These are phyloP conservation scores for Sphagnurus paluster DNA, from an alignment of 1,284 basidiomycete genomes.

Conservation along the genomic window DNA sequence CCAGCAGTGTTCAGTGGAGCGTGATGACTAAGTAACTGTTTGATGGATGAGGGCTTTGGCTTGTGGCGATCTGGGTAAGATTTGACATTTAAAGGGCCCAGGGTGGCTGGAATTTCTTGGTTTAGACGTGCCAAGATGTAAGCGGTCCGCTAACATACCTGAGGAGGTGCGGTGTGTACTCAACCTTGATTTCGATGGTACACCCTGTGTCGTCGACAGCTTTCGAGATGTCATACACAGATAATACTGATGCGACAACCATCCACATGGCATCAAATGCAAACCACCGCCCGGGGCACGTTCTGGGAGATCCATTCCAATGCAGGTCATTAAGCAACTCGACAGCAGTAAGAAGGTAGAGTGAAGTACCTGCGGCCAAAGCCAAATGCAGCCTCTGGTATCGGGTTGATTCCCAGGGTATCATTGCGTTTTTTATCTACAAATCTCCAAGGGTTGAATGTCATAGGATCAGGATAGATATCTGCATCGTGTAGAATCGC, in stretches of 20 bases:
- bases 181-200: slow-evolving; percentile 37
- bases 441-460: slow-evolving; percentile 35
- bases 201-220: slow-evolving; percentile 27
- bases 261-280: slow-evolving; percentile 20
- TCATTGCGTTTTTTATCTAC: slow-evolving; percentile 22
- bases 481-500: slow-evolving; percentile 31
- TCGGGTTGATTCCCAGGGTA: slow-evolving; percentile 24
- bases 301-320: slow-evolving; percentile 5
- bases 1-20: not conserved
- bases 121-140: slow-evolving; percentile 2
- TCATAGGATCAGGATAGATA: slow-evolving; percentile 34
- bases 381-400: slow-evolving; percentile 30
- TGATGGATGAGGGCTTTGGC: slow-evolving; percentile 32
- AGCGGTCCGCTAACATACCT: slow-evolving; percentile 32
- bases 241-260: slow-evolving; percentile 15
- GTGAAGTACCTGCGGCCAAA: slow-evolving; percentile 12
- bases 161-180: slow-evolving; percentile 42
- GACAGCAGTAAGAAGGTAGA: not conserved
- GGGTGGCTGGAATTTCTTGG: slow-evolving; percentile 27
- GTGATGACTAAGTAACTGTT: slow-evolving; percentile 14
- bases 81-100: slow-evolving; percentile 42
- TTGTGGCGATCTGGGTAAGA: slow-evolving; percentile 37
- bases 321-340: not conserved
- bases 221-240: slow-evolving; percentile 15
- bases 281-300: slow-evolving; percentile 20